Percentiles rank a stretch among this genome's conserved stretches.
Evolutionary conservation across 1,284 basidiomycete genomes (phyloP).

Genomic region (Cryptococcus wingfieldii): DNA sequence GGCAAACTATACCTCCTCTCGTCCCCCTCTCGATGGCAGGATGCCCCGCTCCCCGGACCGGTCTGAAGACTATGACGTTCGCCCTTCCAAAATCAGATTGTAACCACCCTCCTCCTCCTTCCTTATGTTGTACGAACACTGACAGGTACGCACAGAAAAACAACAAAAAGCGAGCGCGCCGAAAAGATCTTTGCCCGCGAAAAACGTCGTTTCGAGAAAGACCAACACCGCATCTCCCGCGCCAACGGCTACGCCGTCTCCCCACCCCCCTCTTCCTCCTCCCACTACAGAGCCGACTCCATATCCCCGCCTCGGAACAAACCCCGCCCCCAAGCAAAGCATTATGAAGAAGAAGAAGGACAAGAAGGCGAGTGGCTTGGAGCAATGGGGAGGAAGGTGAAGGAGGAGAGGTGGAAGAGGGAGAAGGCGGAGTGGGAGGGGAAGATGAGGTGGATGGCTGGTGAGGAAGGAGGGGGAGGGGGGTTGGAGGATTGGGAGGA

Average conservation of each 20-base stretch:
- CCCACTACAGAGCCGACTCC: constrained; percentile 10
- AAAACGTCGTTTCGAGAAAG: constrained; percentile 15
- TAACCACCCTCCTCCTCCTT: background rate
- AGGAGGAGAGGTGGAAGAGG: constrained; percentile 14
- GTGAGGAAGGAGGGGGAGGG: background rate
- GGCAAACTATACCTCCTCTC: too few relatives aligned
- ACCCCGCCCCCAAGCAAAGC: background rate
- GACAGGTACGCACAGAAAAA: constrained; percentile 23
- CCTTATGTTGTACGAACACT: background rate
- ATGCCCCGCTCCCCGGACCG: too few relatives aligned
- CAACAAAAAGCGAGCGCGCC: constrained; percentile 30
- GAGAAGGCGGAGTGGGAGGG: constrained; percentile 16
- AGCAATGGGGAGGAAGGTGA: constrained; percentile 6
- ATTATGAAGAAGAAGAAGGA: constrained; percentile 8
- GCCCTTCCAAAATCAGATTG: background rate
- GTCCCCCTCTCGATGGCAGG: too few relatives aligned
- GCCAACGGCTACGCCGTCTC: constrained; percentile 32
- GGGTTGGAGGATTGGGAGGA: constrained; percentile 15
- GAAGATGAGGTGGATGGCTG: constrained; percentile 21
- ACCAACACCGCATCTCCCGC: constrained; percentile 24
- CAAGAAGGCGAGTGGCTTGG: constrained; percentile 19
- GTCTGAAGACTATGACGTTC: background rate
- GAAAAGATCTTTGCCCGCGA: constrained; percentile 27
- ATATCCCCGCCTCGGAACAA: constrained; percentile 24
- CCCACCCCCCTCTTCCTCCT: constrained; percentile 14